Base-by-base conservation (phyloP, 805 yeast genomes). In the Starmerella asiatica region DNA sequence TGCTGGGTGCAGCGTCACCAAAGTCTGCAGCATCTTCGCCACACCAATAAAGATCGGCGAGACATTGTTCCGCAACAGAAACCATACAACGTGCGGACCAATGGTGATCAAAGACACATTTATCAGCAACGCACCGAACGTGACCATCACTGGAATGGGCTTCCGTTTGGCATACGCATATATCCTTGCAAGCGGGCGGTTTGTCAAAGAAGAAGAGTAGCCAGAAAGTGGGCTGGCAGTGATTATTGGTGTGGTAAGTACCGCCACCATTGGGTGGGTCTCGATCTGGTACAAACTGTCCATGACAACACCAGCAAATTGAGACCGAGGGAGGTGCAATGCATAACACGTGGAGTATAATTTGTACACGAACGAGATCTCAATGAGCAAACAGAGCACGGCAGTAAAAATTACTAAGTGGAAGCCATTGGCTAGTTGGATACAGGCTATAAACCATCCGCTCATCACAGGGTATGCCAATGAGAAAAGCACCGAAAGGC, bases 311-410 rank as follows among this genome's bases (percentile, higher is more conserved):
- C 32, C 21, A 3, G 42, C 33, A 7, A 23, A 19, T n/a, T 37
- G 37, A 16, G 37, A 24, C 9, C 54, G 43, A 9, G 55, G 52
- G 7, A 51, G 39, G 26, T 47, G 39, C 27, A 52, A 42, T 1
- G 55, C 56, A 37, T 45, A 52, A 44, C 56, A 52, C 1, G 55
- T 49, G 6, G 39, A 21, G 38, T 43, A 46, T 23, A 52, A 47
- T 39, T 43, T 48, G 32, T 32, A 42, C n/a, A 51, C 34, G 17
- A 51, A 38, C 5, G 42, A 27, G 23, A 34, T 34, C 36, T 51
- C 54, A 16, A 48, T 42, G 14, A 51, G 27, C 21, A 40, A 18
- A 2, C 51, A 36, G 16, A 38, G 24, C 2, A 38, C 17, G 24
- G 44, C 38, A 5, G 34, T 24, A 24, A 46, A 34, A 3, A 46